Conservation (phyloP, 2,329 filamentous ascomycete species). For the Byssothecium circinans region DNA sequence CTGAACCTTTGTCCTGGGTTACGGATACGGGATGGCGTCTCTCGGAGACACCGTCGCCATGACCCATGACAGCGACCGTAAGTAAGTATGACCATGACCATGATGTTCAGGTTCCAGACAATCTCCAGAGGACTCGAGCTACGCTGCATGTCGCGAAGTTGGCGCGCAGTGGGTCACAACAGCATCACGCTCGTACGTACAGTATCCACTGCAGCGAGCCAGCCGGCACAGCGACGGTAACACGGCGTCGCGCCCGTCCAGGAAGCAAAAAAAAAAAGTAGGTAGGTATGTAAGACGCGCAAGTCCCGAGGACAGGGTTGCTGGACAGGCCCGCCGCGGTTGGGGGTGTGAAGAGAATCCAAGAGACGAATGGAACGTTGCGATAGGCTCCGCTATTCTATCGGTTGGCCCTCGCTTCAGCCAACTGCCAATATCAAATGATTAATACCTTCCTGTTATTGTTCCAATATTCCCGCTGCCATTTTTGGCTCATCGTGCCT, state of each 20-base stretch:
- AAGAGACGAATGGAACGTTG: conserved; percentile 10
- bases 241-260: conserved; percentile 7
- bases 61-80: no score
- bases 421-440: conserved; percentile 34
- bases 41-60: conserved; percentile 2
- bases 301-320: conserved; percentile 20
- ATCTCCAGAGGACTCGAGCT: conserved; percentile 5
- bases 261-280: conserved; percentile 3
- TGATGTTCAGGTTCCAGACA: no score
- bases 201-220: conserved; percentile 9
- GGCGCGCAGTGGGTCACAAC: no score
- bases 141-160: no score
- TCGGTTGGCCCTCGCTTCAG: conserved; percentile 22
- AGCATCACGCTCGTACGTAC: no score
- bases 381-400: conserved; percentile 16
- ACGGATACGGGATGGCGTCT: conserved; percentile 10
- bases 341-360: conserved; percentile 7
- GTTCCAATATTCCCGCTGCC: conserved; percentile 37
- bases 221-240: conserved; percentile 1
- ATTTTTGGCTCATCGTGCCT: conserved; percentile 34
- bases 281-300: not conserved
- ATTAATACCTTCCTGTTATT: conserved; percentile 39
- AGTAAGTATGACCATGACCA: no score
- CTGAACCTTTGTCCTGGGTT: conserved; percentile 13
- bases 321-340: conserved; percentile 13